phyloP scores from a whole-genome alignment of 345 rosid species.

The Lenwebbia sp. region DNA sequence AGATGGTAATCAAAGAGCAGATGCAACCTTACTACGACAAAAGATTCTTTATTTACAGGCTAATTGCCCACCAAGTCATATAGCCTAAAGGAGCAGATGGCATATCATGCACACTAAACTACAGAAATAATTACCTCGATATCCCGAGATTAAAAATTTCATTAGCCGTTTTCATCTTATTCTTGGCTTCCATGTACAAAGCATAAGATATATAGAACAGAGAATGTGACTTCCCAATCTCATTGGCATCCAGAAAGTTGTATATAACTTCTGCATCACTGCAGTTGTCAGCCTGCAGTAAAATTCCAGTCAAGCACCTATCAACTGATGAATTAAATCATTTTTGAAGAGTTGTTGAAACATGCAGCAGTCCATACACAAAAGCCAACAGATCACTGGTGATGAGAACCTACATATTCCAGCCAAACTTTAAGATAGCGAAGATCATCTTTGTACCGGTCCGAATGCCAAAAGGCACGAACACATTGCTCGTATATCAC shows the following conservation, averaged over 20 bases:
- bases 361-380: not conserved
- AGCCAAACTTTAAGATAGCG: conserved; percentile 98
- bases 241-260: conserved; percentile 73
- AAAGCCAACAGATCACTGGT: not conserved
- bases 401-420: conserved; percentile 58
- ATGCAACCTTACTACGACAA: not conserved
- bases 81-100: not conserved
- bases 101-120: not conserved
- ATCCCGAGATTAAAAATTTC: conserved; percentile 66
- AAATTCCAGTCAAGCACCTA: not conserved
- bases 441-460: conserved; percentile 70
- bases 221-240: conserved; percentile 58
- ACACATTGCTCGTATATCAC: conserved; percentile 90
- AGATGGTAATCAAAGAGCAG: not conserved
- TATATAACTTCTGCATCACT: conserved; percentile 66
- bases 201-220: conserved; percentile 55
- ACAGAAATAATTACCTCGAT: conserved; percentile 29
- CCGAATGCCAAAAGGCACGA: conserved; percentile 76
- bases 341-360: not conserved
- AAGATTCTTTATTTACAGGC: not conserved
- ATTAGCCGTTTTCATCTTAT: conserved; percentile 66
- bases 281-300: conserved; percentile 71
- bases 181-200: conserved; percentile 64
- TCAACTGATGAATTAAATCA: not conserved
- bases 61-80: not conserved